These are phyloP conservation scores for Sphagnum contortum DNA, from an alignment of 225 moss, liverwort and hornwort genomes.

Conservation along the genomic window DNA sequence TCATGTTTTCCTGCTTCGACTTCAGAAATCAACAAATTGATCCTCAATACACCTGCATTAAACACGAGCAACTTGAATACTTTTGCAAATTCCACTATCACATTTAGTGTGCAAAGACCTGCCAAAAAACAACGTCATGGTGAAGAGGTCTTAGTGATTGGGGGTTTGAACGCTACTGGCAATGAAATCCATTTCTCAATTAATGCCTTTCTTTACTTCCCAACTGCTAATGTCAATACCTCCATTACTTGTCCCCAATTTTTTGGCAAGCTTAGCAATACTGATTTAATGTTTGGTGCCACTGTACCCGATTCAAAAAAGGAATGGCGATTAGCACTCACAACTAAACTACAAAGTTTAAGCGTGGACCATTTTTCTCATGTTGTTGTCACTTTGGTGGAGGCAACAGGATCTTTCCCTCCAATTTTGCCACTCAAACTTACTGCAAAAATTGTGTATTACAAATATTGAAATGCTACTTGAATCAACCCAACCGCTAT, in stretches of 20 bases:
- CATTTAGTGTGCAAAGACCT: neutral
- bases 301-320: neutral
- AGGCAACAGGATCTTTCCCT: neutral
- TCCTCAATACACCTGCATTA: neutral
- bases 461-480: too few relatives aligned
- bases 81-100: neutral
- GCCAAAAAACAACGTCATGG: neutral
- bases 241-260: neutral
- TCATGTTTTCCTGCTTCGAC: neutral
- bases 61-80: too few relatives aligned
- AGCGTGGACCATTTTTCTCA: neutral
- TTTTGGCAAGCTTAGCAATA: neutral
- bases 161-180: neutral
- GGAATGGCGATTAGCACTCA: neutral
- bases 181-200: neutral
- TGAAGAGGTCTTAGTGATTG: neutral
- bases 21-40: neutral
- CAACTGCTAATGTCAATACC: neutral
- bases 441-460: too few relatives aligned
- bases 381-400: slow-evolving; percentile 1
- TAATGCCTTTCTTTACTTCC: slow-evolving; percentile 2
- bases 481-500: too few relatives aligned
- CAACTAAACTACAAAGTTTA: neutral
- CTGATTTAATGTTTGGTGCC: too few relatives aligned
- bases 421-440: too few relatives aligned